Base-by-base conservation (phyloP, 1,284 basidiomycete species). In the Tetrapyrgos nigripes region DNA sequence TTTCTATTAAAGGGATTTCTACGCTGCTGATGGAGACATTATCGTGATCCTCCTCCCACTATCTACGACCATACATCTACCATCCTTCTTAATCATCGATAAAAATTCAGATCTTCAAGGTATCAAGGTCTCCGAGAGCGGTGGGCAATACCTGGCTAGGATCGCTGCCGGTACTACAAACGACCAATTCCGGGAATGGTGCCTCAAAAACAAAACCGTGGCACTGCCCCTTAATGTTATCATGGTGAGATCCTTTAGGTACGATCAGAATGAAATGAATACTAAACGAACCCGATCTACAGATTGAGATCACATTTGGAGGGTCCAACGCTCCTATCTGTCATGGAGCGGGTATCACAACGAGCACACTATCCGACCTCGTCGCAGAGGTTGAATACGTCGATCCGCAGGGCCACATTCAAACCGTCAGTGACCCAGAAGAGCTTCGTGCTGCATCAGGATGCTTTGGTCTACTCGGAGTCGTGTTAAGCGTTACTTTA, bases 381-480 rank as follows among this genome's bases (percentile, higher is more conserved):
- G 60, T 61, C 33, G 56, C 52, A 29, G 47, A 54, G 28, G 57
- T 61, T 35, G 55, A 58, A 50, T 61, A 61, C 24, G 60, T 61
- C 17, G 60, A 61, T 48, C 53, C 56, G 19, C 51, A 48, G 19
- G 60, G 60, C 23, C 46, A 33, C 19, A 21, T 61, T 10, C 60
- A 58, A 40, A 55, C 52, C 10, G 52, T 61, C 21, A 47, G 26
- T 11, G 57, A 61, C 46, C 51, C 52, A 29, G 33, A 23, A 43
- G 52, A 58, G 52, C 48, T 61, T 14, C 57, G 44, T 26, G 60
- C 52, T 23, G 60, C 60, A 14, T 50, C 55, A 27, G 60, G 60
- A 44, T 53, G 52, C 19, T 61, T 61, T 26, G 60, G 60, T 26
- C 28, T 61, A 40, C 29, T 61, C 8, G 60, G 60, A 19, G 53